A percentile compares a stretch with the other conserved stretches of the same genome.
Evolutionary conservation across 192 early-diverging fungal species (phyloP).

Genomic region (Phycomyces blakesleeanus): DNA sequence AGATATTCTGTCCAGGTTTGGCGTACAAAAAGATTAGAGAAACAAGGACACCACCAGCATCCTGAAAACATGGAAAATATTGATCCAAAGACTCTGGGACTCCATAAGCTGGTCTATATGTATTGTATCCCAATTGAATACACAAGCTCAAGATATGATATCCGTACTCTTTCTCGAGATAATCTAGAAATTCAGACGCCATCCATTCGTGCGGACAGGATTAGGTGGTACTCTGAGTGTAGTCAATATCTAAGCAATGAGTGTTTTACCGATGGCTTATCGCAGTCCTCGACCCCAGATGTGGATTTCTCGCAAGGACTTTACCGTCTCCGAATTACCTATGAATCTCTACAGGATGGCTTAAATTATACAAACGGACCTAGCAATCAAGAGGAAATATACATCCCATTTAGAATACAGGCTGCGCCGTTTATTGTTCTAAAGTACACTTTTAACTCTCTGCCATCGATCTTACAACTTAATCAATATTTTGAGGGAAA

Average conservation of each 20-base stretch:
- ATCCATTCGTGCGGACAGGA: background rate
- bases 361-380: background rate
- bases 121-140: background rate
- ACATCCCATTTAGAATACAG: background rate
- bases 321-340: background rate
- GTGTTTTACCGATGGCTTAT: too few relatives aligned
- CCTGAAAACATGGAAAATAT: background rate
- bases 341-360: background rate
- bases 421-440: background rate
- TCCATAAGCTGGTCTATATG: background rate
- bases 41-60: background rate
- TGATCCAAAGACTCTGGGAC: background rate
- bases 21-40: background rate
- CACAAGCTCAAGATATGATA: background rate
- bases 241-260: background rate
- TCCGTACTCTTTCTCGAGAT: background rate
- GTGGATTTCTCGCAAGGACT: background rate
- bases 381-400: background rate
- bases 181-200: background rate
- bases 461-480: background rate
- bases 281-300: background rate
- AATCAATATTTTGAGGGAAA: background rate
- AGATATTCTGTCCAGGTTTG: constrained; percentile 1
- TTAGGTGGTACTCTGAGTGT: background rate
- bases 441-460: background rate